Evolutionary conservation across 345 rosid genomes (phyloP).

Genomic region (Arabidopsis arenosa): DNA sequence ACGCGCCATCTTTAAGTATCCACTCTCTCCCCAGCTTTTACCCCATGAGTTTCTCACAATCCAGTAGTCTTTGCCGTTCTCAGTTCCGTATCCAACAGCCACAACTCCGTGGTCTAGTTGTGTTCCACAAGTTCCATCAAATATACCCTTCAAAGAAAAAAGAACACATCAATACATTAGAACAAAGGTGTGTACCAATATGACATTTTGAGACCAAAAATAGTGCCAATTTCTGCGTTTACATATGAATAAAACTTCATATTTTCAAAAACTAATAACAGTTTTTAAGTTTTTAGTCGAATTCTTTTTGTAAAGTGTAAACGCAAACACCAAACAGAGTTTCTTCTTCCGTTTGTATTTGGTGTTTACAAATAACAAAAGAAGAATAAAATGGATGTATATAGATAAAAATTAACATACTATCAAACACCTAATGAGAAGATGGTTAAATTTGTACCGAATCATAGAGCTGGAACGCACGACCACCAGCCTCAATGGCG

Average conservation of each 20-base stretch:
- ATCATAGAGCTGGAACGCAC: conserved; percentile 67
- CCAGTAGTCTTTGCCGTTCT: conserved; percentile 79
- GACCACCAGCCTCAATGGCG: conserved; percentile 81
- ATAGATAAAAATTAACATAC: no score
- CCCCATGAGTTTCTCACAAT: conserved; percentile 95
- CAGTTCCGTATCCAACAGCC: conserved; percentile 89
- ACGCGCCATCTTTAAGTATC: conserved; percentile 78
- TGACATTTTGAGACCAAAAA: conserved; percentile 6
- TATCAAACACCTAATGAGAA: conserved; percentile 2
- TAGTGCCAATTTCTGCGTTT: neutral
- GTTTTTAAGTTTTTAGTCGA: neutral
- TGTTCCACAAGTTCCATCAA: conserved; percentile 76
- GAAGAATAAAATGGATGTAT: no score
- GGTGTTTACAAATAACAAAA: neutral
- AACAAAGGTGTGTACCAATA: neutral
- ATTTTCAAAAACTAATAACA: neutral
- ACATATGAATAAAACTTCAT: neutral
- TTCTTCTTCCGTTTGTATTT: neutral
- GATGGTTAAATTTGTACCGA: conserved; percentile 11
- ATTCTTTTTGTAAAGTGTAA: neutral
- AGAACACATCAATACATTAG: conserved; percentile 14
- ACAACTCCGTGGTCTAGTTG: conserved; percentile 86
- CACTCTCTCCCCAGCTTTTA: conserved; percentile 76
- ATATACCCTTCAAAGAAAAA: conserved; percentile 62
- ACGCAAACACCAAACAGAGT: neutral